Evolutionary conservation across 192 early-diverging fungal species (phyloP).

Genomic region (Coemansia sp.): DNA sequence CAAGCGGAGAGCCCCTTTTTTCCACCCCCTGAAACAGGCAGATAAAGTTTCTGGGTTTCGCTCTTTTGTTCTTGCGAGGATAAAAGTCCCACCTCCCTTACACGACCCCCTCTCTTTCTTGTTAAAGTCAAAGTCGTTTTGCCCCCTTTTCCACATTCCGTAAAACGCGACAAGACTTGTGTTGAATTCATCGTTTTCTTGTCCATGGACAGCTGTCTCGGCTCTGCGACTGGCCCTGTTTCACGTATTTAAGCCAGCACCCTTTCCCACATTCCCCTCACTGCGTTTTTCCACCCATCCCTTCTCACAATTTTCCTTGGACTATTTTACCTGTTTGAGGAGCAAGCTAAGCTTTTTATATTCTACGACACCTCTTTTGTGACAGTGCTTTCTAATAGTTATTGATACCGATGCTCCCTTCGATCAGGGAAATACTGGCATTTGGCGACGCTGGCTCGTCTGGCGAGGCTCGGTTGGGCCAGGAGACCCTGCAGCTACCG

Average conservation of each 20-base stretch:
- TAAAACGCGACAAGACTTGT: background rate
- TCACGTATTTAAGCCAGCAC: background rate
- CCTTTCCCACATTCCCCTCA: too few relatives aligned
- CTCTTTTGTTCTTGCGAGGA: background rate
- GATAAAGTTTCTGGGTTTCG: background rate
- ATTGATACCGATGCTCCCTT: constrained; percentile 40
- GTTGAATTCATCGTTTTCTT: constrained; percentile 14
- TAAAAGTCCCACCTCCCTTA: background rate
- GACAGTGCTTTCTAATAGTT: background rate
- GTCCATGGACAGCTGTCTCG: background rate
- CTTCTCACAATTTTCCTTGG: too few relatives aligned
- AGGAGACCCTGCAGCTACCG: background rate
- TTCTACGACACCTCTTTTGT: background rate
- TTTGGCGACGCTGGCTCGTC: constrained; percentile 14
- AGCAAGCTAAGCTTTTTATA: background rate
- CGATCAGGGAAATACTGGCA: constrained; percentile 49
- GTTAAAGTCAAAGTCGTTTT: background rate
- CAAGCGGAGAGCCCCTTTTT: background rate
- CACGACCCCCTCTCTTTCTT: background rate
- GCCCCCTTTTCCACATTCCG: background rate
- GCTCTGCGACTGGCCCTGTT: background rate
- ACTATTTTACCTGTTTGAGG: background rate
- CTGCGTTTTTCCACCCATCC: too few relatives aligned
- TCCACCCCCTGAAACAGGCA: constrained; percentile 3
- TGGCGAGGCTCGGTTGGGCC: background rate